Conservation (phyloP, 2,329 filamentous ascomycete genomes). For the Diplodia scrobiculata region DNA sequence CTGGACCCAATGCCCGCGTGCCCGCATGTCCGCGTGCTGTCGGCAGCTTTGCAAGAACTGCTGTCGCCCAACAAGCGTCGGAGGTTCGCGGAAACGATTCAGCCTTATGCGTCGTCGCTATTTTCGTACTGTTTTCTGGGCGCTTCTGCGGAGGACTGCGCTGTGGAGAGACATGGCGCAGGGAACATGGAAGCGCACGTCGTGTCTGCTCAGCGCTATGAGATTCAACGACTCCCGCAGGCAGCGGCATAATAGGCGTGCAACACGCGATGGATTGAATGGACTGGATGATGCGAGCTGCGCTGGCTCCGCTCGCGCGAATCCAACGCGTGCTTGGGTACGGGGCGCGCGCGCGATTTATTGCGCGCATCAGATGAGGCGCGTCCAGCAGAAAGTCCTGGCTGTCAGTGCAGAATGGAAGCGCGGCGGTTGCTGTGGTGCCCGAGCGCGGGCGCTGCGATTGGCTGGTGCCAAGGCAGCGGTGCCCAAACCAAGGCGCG, state of each 20-base stretch:
- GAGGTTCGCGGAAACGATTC: neutral
- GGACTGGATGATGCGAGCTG: slow-evolving; percentile 1
- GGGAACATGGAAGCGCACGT: neutral
- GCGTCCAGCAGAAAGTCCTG: slow-evolving; percentile 8
- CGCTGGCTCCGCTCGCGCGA: neutral
- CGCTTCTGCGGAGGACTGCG: neutral
- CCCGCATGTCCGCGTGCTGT: neutral
- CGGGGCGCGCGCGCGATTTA: slow-evolving; percentile 3
- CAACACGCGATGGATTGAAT: neutral
- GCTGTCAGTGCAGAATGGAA: slow-evolving; percentile 7
- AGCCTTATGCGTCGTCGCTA: neutral
- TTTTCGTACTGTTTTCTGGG: neutral
- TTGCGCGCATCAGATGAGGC: neutral
- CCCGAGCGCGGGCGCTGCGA: neutral
- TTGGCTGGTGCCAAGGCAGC: neutral
- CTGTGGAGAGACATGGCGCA: neutral
- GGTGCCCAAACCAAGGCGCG: slow-evolving; percentile 5
- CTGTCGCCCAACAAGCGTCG: neutral
- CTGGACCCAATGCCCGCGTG: neutral
- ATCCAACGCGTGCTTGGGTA: neutral
- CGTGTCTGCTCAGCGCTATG: neutral
- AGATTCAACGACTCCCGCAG: neutral
- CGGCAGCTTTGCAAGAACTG: neutral
- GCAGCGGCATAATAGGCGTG: neutral
- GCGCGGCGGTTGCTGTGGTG: slow-evolving; percentile 22